A percentile compares a stretch with the other conserved stretches of the same genome.
Evolutionary conservation across 2,329 filamentous ascomycete genomes (phyloP).

Genomic region (Colletotrichum echinochloae): DNA sequence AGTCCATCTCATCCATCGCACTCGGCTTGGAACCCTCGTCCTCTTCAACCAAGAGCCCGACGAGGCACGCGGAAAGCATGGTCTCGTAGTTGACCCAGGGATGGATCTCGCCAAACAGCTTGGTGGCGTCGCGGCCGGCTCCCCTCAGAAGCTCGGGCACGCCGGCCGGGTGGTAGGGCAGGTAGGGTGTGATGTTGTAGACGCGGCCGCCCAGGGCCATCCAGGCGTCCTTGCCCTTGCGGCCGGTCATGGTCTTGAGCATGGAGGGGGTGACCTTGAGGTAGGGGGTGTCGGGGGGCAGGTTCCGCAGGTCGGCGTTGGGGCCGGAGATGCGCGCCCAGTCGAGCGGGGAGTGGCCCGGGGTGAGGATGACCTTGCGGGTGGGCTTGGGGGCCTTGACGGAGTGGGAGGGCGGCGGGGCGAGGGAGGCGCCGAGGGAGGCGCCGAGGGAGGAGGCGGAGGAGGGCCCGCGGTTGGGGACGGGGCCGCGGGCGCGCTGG

Average conservation of each 20-base stretch:
- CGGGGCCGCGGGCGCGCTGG: constrained; percentile 44
- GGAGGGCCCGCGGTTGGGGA: constrained; percentile 52
- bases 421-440: constrained; percentile 52
- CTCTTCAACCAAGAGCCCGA: constrained; percentile 74
- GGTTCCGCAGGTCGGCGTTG: constrained; percentile 73
- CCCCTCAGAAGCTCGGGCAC: constrained; percentile 76
- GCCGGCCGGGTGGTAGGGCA: constrained; percentile 91
- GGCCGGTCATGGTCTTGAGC: constrained; percentile 82
- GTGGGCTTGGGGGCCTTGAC: constrained; percentile 66
- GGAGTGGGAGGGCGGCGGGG: constrained; percentile 67
- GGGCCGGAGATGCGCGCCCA: constrained; percentile 85
- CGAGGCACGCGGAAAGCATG: constrained; percentile 73
- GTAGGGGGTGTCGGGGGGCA: constrained; percentile 64
- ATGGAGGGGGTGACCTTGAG: constrained; percentile 85
- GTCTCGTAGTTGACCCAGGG: constrained; percentile 80
- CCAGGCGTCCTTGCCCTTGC: constrained; percentile 90
- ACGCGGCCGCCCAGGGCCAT: constrained; percentile 89
- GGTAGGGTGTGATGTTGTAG: constrained; percentile 92
- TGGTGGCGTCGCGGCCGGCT: constrained; percentile 71
- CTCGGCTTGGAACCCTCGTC: constrained; percentile 56
- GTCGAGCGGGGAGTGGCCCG: constrained; percentile 94
- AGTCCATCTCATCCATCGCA: constrained; percentile 73
- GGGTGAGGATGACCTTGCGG: constrained; percentile 83
- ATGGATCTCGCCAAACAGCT: constrained; percentile 74
- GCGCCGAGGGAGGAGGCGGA: constrained; percentile 43